These are phyloP conservation scores for Neocatenulostroma microsporum DNA, from an alignment of 2,329 filamentous ascomycete genomes.

Conservation along the genomic window DNA sequence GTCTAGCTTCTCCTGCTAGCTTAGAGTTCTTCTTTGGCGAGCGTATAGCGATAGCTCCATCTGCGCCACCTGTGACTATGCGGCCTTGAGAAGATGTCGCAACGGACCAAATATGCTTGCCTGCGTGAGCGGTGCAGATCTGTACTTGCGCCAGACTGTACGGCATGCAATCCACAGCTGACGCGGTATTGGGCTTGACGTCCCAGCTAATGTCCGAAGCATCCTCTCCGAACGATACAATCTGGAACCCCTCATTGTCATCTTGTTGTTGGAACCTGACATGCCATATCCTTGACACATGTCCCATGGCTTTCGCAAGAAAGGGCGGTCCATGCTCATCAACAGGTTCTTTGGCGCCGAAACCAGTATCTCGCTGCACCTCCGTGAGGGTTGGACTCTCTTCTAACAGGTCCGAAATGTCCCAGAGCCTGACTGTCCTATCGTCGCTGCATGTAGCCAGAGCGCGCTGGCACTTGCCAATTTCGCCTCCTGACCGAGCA, in stretches of 20 bases:
- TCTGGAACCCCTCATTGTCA: not conserved
- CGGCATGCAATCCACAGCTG: no score
- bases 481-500: slow-evolving; percentile 19
- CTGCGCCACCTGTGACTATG: slow-evolving; percentile 70
- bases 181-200: not conserved
- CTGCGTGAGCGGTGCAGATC: slow-evolving; percentile 60
- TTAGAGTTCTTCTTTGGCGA: no score
- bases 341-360: slow-evolving; percentile 29
- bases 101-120: slow-evolving; percentile 87
- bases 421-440: slow-evolving; percentile 80
- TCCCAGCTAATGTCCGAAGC: slow-evolving; percentile 53
- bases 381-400: slow-evolving; percentile 16
- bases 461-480: slow-evolving; percentile 44
- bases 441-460: slow-evolving; percentile 93
- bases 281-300: slow-evolving; percentile 83
- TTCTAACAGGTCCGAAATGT: slow-evolving; percentile 54
- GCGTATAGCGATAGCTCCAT: slow-evolving; percentile 51
- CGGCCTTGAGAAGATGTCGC: slow-evolving; percentile 27
- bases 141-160: slow-evolving; percentile 45
- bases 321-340: slow-evolving; percentile 32
- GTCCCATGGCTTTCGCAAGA: slow-evolving; percentile 72
- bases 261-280: slow-evolving; percentile 53
- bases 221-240: slow-evolving; percentile 60
- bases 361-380: slow-evolving; percentile 38
- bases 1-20: no score